A percentile compares a stretch with the other conserved stretches of the same genome.
These are phyloP conservation scores for Colletotrichum musae DNA, from an alignment of 2,329 filamentous ascomycete genomes.

Conservation along the genomic window DNA sequence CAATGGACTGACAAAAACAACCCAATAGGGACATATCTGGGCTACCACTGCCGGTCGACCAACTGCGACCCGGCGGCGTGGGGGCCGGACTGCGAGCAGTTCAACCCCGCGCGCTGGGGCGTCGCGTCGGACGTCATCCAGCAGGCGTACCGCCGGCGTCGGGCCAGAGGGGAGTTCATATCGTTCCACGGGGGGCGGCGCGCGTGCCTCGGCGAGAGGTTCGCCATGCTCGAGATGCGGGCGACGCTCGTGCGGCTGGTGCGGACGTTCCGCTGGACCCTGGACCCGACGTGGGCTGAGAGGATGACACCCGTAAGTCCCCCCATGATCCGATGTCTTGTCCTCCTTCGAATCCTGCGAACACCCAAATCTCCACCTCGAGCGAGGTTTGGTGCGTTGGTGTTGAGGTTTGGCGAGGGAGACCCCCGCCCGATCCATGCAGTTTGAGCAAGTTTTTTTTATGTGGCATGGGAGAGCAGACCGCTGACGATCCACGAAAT, in stretches of 20 bases:
- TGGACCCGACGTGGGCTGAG: conserved; percentile 50
- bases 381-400: no score
- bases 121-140: conserved; percentile 51
- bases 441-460: conserved; percentile 7
- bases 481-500: conserved; percentile 12
- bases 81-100: conserved; percentile 53
- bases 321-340: not conserved
- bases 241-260: conserved; percentile 52
- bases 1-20: not conserved
- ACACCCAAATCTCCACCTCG: not conserved
- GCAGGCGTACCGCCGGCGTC: conserved; percentile 51
- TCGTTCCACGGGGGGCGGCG: conserved; percentile 58
- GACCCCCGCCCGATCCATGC: conserved; percentile 3
- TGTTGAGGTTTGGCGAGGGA: not conserved
- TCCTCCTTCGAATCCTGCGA: not conserved
- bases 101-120: conserved; percentile 58
- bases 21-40: conserved; percentile 53
- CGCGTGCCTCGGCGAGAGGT: conserved; percentile 57
- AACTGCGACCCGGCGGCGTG: conserved; percentile 52
- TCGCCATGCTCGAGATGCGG: conserved; percentile 55
- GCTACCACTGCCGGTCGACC: conserved; percentile 57
- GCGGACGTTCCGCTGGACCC: conserved; percentile 46
- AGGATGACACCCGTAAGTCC: conserved; percentile 52
- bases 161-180: conserved; percentile 56
- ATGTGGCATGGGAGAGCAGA: not conserved